These are phyloP conservation scores for Tuber aestivum DNA, from an alignment of 495 filamentous ascomycete genomes.

Conservation along the genomic window DNA sequence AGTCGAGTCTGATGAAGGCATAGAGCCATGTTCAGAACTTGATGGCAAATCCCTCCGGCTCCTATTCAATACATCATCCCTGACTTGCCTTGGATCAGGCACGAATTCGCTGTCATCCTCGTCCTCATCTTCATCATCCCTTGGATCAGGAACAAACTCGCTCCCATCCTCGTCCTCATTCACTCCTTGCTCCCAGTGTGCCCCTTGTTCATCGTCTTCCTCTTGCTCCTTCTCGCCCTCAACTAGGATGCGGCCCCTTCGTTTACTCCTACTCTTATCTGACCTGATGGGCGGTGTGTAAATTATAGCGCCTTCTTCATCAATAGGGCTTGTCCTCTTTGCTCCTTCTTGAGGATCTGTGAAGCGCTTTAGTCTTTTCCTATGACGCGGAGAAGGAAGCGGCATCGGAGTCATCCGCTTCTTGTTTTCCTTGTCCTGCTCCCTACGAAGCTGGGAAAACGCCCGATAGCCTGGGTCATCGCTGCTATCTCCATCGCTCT, in stretches of 20 bases:
- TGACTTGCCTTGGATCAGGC: neutral
- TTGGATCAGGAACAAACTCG: constrained; percentile 1
- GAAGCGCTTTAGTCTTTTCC: constrained; percentile 22
- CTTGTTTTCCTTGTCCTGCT: constrained; percentile 30
- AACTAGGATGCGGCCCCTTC: neutral
- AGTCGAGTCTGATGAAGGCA: neutral
- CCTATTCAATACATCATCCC: neutral
- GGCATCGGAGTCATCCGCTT: constrained; percentile 13
- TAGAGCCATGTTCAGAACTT: neutral
- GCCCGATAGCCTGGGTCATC: neutral
- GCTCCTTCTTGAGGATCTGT: constrained; percentile 26
- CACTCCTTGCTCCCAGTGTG: neutral
- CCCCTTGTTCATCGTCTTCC: neutral
- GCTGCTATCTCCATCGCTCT: neutral
- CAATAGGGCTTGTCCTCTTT: constrained; percentile 23
- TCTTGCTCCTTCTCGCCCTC: neutral
- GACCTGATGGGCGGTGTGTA: neutral
- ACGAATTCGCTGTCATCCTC: neutral
- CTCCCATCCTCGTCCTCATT: constrained; percentile 4
- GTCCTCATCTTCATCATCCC: neutral
- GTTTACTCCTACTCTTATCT: neutral
- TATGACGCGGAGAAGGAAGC: constrained; percentile 13
- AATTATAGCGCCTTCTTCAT: constrained; percentile 4
- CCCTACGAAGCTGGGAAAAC: neutral
- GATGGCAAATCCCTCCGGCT: constrained; percentile 1